A percentile compares a stretch with the other conserved stretches of the same genome.
These are phyloP conservation scores for Chalaropsis ovoidea DNA, from an alignment of 2,329 filamentous ascomycete species.

Conservation along the genomic window DNA sequence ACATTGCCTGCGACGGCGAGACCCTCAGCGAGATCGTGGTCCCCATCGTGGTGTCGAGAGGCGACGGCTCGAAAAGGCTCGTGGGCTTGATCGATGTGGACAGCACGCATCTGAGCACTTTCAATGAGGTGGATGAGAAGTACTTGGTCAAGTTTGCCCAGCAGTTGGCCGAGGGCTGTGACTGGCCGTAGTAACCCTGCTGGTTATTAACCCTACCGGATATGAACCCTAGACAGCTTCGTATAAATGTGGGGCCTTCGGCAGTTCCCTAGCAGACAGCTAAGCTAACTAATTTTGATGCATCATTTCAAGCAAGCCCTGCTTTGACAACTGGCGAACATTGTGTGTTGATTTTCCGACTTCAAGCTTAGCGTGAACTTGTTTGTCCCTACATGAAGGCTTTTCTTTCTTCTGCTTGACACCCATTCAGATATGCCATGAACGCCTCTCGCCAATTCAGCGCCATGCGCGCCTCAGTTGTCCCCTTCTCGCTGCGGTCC, in stretches of 20 bases:
- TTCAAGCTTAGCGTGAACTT: no score
- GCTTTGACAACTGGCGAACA: no score
- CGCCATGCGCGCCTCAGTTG: slow-evolving; percentile 1
- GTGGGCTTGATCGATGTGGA: slow-evolving; percentile 74
- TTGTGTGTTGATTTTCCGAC: no score
- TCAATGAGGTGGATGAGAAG: slow-evolving; percentile 56
- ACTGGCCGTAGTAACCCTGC: slow-evolving; percentile 42
- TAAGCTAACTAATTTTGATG: background rate
- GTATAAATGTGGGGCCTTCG: background rate
- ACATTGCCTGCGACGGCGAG: slow-evolving; percentile 71
- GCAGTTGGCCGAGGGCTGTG: slow-evolving; percentile 50
- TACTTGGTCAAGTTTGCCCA: slow-evolving; percentile 57
- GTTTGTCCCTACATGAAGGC: background rate
- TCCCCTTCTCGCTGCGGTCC: background rate
- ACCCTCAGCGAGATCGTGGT: slow-evolving; percentile 75
- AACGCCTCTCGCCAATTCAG: background rate
- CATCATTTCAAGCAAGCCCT: background rate
- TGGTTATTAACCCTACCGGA: background rate
- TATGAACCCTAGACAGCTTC: background rate
- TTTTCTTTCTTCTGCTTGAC: background rate
- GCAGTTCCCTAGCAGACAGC: background rate
- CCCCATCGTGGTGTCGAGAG: slow-evolving; percentile 45
- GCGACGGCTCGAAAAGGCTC: slow-evolving; percentile 37
- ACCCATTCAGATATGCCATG: slow-evolving; percentile 2
- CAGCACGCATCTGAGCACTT: slow-evolving; percentile 56